Conservation (phyloP, 139 green algal genomes). For the Nannochloris sp. region DNA sequence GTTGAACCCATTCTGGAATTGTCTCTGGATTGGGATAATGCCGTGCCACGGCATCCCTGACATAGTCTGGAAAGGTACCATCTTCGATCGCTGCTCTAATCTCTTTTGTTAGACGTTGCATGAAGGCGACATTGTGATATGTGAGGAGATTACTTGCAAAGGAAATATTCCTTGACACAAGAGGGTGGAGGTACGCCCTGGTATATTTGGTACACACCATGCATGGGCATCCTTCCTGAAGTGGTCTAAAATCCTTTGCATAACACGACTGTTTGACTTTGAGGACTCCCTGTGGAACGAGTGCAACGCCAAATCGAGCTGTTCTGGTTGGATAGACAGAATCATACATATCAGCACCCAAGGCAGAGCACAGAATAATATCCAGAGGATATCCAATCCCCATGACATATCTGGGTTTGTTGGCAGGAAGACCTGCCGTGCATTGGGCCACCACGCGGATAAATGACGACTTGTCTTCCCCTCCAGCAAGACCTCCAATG, state of each 20-base stretch:
- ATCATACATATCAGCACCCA: conserved; percentile 95
- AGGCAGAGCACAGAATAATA: conserved; percentile 84
- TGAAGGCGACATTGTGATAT: conserved; percentile 90
- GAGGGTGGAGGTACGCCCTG: conserved; percentile 70
- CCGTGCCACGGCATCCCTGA: conserved; percentile 44
- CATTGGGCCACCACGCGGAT: conserved; percentile 72
- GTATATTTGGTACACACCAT: conserved; percentile 67
- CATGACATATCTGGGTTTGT: conserved; percentile 96
- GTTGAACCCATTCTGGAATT: conserved; percentile 47
- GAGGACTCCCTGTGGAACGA: conserved; percentile 67
- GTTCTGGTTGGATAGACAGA: conserved; percentile 92
- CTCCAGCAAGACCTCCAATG: conserved; percentile 88
- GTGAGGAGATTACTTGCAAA: conserved; percentile 65
- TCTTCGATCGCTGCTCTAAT: conserved; percentile 55
- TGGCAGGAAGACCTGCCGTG: conserved; percentile 47
- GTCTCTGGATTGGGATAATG: conserved; percentile 48
- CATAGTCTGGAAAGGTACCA: conserved; percentile 56
- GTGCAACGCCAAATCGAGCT: conserved; percentile 87
- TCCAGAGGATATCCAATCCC: conserved; percentile 87
- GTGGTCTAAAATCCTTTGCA: conserved; percentile 55
- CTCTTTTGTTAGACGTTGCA: conserved; percentile 44
- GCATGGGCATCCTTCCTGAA: conserved; percentile 68
- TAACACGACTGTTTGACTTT: conserved; percentile 66
- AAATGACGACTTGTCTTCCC: conserved; percentile 89
- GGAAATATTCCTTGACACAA: conserved; percentile 54